Conservation (phyloP, 164 flowering plant species). For the Dillenia suffruticosa region DNA sequence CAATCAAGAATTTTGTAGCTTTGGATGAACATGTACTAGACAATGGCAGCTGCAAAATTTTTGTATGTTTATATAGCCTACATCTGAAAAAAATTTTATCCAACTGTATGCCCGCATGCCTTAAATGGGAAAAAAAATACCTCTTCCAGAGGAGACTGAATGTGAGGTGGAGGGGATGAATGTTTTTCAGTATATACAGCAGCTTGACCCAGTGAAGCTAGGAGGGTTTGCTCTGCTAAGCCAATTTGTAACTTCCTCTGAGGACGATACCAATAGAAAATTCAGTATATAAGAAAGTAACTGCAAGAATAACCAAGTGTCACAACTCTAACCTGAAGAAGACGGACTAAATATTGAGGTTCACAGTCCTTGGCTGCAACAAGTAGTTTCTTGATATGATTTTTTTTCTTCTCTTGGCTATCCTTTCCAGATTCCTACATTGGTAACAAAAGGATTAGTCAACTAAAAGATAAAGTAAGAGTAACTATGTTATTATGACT, state of each 20-base stretch:
- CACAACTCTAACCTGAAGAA: slow-evolving; percentile 70
- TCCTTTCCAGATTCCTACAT: slow-evolving; percentile 78
- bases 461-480: not conserved
- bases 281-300: slow-evolving; percentile 4
- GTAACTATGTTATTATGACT: not conserved
- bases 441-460: slow-evolving; percentile 3
- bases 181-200: slow-evolving; percentile 67
- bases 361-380: slow-evolving; percentile 97
- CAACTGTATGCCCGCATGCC: not conserved
- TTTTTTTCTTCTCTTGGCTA: slow-evolving; percentile 93
- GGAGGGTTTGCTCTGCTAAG: slow-evolving; percentile 88
- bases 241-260: slow-evolving; percentile 91
- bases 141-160: slow-evolving; percentile 81
- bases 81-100: not conserved
- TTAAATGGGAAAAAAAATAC: slow-evolving; percentile 24
- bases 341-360: slow-evolving; percentile 83
- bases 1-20: too few species aligned
- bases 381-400: slow-evolving; percentile 77
- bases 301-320: not conserved
- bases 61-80: too few species aligned
- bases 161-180: slow-evolving; percentile 46
- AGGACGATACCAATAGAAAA: slow-evolving; percentile 18
- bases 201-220: slow-evolving; percentile 90
- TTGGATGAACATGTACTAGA: too few species aligned
- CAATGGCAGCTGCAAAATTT: too few species aligned